Conservation (phyloP, 352 stramenopile species). For the Phytophthora ohioensis region DNA sequence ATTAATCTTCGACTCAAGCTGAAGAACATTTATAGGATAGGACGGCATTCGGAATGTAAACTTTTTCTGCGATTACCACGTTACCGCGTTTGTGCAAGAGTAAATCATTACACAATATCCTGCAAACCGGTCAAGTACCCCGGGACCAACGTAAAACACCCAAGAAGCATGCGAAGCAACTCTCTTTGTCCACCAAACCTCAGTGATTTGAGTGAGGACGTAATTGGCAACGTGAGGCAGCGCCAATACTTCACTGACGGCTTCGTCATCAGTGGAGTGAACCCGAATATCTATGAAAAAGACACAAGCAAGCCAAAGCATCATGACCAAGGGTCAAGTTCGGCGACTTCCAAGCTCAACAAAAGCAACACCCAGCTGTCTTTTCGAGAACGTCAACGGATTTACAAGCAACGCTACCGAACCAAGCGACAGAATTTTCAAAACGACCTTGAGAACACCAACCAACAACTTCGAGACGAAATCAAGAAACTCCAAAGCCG, state of each 20-base stretch:
- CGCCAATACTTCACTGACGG: not conserved
- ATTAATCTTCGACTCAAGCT: too few species aligned
- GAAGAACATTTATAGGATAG: too few species aligned
- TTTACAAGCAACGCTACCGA: conserved; percentile 5
- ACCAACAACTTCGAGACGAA: not conserved
- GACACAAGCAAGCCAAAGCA: not conserved
- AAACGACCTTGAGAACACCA: not conserved
- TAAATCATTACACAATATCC: not conserved
- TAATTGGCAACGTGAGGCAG: conserved; percentile 6
- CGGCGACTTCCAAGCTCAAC: not conserved
- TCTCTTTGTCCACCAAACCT: conserved; percentile 2
- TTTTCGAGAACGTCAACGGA: not conserved
- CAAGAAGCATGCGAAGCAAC: not conserved
- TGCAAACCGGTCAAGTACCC: not conserved
- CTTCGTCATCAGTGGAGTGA: not conserved
- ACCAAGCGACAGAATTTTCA: not conserved
- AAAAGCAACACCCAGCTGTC: not conserved
- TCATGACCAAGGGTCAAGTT: not conserved
- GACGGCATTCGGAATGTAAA: too few species aligned
- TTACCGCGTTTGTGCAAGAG: not conserved
- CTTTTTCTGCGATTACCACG: too few species aligned
- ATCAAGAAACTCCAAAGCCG: not conserved
- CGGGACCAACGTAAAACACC: not conserved
- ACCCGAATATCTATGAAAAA: not conserved
- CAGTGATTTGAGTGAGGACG: not conserved